phyloP scores from a whole-genome alignment of 163 green algal genomes.

The Botryococcus braunii region DNA sequence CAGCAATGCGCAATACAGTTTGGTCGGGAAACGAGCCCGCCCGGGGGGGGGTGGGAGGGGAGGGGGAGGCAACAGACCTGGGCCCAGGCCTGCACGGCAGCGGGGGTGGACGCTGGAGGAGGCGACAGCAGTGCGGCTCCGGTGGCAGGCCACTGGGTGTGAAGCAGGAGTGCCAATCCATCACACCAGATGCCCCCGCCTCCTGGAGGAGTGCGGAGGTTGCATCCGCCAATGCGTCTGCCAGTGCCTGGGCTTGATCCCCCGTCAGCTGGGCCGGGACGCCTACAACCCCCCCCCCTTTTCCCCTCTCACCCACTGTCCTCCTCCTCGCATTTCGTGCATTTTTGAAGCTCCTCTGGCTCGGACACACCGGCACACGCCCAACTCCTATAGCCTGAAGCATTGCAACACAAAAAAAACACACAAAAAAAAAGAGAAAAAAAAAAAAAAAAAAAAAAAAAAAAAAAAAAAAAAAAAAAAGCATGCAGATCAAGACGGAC shows the following conservation, averaged over 20 bases:
- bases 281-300: too few relatives aligned
- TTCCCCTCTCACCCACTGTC: too few relatives aligned
- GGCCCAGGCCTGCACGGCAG: conserved; percentile 33
- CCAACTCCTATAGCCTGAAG: neutral
- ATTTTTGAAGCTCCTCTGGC: too few relatives aligned
- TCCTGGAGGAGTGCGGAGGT: too few relatives aligned
- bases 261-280: too few relatives aligned
- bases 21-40: neutral
- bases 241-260: too few relatives aligned
- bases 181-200: conserved; percentile 57
- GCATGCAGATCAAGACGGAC: too few relatives aligned
- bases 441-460: too few relatives aligned
- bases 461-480: too few relatives aligned
- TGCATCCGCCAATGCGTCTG: too few relatives aligned
- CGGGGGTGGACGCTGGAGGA: conserved; percentile 19
- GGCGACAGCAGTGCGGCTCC: conserved; percentile 19
- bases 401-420: neutral
- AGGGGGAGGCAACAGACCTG: conserved; percentile 13
- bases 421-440: too few relatives aligned
- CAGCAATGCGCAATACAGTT: neutral
- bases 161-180: conserved; percentile 46
- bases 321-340: too few relatives aligned
- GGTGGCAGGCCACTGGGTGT: conserved; percentile 38
- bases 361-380: neutral
- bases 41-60: neutral